A percentile compares a stretch with the other conserved stretches of the same genome.
Evolutionary conservation across 2,329 filamentous ascomycete species (phyloP).

Genomic region (Stachybotrys echinatus): DNA sequence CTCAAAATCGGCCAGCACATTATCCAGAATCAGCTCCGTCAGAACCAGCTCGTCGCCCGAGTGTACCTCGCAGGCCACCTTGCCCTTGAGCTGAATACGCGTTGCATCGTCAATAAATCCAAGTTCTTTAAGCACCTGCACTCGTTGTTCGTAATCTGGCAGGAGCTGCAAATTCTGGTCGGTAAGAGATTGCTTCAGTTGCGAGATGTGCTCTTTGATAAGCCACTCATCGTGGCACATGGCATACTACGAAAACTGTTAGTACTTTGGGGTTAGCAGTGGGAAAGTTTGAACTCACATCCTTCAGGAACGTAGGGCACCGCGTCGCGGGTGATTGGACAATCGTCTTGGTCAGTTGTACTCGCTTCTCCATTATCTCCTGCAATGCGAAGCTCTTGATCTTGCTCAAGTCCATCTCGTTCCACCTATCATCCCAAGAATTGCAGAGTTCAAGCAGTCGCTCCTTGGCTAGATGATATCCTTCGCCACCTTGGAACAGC

Average conservation of each 20-base stretch:
- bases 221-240: slow-evolving; percentile 98
- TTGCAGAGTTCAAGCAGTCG: slow-evolving; percentile 64
- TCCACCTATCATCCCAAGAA: slow-evolving; percentile 74
- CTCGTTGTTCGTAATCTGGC: slow-evolving; percentile 93
- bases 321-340: slow-evolving; percentile 58
- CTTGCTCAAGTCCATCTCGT: slow-evolving; percentile 76
- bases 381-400: slow-evolving; percentile 80
- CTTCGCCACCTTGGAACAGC: slow-evolving; percentile 49
- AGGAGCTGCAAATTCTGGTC: slow-evolving; percentile 94
- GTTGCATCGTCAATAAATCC: slow-evolving; percentile 84
- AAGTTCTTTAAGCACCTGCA: slow-evolving; percentile 85
- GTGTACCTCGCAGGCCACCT: slow-evolving; percentile 97
- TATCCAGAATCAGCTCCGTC: slow-evolving; percentile 93
- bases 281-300: slow-evolving; percentile 53
- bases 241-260: slow-evolving; percentile 72
- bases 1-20: slow-evolving; percentile 91
- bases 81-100: slow-evolving; percentile 92
- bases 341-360: slow-evolving; percentile 56
- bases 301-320: slow-evolving; percentile 79
- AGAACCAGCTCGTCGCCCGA: slow-evolving; percentile 94
- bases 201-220: slow-evolving; percentile 86
- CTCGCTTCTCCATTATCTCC: slow-evolving; percentile 70
- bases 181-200: slow-evolving; percentile 83
- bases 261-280: slow-evolving; percentile 26
- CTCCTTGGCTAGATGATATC: slow-evolving; percentile 52